Evolutionary conservation across 345 rosid genomes (phyloP).

Genomic region (Heritiera littoralis): DNA sequence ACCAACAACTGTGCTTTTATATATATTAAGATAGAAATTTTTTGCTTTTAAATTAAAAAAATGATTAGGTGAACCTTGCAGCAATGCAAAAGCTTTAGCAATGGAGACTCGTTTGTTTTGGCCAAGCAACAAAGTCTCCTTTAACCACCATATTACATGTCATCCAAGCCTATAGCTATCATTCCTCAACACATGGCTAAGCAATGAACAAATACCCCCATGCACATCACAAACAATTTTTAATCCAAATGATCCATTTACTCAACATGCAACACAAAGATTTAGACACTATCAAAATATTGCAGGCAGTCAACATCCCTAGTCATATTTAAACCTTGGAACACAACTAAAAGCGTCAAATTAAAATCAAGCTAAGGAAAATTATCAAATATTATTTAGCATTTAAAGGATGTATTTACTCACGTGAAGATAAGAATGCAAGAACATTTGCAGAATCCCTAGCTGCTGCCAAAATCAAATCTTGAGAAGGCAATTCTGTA

Average conservation of each 20-base stretch:
- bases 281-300: background rate
- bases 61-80: background rate
- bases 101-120: no score
- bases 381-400: slow-evolving; percentile 21
- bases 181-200: background rate
- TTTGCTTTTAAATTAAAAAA: background rate
- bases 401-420: slow-evolving; percentile 30
- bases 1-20: no score
- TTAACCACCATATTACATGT: background rate
- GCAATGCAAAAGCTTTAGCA: background rate
- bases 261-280: background rate
- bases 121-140: background rate
- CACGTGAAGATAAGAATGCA: slow-evolving; percentile 56
- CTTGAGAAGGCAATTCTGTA: slow-evolving; percentile 41
- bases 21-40: background rate
- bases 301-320: background rate
- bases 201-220: background rate
- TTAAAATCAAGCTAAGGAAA: slow-evolving; percentile 15
- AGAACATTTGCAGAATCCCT: slow-evolving; percentile 46
- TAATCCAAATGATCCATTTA: background rate
- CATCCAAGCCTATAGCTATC: background rate
- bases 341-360: slow-evolving; percentile 8
- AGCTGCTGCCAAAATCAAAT: slow-evolving; percentile 64
- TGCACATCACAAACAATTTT: background rate
- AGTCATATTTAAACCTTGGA: background rate